phyloP scores from a whole-genome alignment of 805 yeast species.

The Pichia kluyveri region DNA sequence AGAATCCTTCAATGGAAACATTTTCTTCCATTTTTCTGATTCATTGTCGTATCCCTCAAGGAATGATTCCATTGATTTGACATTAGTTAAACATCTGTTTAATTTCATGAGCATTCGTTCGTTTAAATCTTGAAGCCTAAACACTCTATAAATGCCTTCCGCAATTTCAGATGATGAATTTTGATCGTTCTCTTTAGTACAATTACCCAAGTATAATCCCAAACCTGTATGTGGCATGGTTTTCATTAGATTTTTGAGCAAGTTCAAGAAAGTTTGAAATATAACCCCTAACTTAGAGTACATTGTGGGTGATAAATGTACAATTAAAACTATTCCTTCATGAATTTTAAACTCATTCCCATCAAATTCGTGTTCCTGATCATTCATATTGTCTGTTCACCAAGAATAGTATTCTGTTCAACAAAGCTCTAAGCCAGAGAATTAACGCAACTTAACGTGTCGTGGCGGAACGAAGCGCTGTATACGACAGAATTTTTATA shows the following conservation, averaged over 20 bases:
- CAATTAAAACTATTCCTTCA: conserved; percentile 56
- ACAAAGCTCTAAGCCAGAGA: too few relatives aligned
- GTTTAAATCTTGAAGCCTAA: conserved; percentile 47
- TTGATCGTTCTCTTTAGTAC: conserved; percentile 19
- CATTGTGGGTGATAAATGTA: conserved; percentile 49
- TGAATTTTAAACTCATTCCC: conserved; percentile 36
- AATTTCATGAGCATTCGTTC: conserved; percentile 48
- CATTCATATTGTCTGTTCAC: background rate
- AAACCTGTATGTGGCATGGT: conserved; percentile 61
- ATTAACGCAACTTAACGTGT: too few relatives aligned
- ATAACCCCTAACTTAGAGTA: conserved; percentile 31
- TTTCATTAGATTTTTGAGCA: conserved; percentile 58
- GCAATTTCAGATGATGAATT: conserved; percentile 1
- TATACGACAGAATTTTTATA: too few relatives aligned
- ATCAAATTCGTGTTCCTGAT: background rate
- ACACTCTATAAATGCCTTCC: conserved; percentile 38
- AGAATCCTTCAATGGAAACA: conserved; percentile 21
- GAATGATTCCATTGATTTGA: conserved; percentile 1
- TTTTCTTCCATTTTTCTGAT: conserved; percentile 12
- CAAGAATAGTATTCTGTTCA: too few relatives aligned
- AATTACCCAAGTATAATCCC: conserved; percentile 61
- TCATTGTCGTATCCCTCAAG: conserved; percentile 3
- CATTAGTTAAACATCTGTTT: conserved; percentile 41
- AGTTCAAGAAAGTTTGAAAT: conserved; percentile 46
- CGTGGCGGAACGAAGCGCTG: too few relatives aligned